Evolutionary conservation across 31 red algal species (phyloP), one percentile per base, ranked within the genome.

Genomic region (Endocladia muricata): DNA sequence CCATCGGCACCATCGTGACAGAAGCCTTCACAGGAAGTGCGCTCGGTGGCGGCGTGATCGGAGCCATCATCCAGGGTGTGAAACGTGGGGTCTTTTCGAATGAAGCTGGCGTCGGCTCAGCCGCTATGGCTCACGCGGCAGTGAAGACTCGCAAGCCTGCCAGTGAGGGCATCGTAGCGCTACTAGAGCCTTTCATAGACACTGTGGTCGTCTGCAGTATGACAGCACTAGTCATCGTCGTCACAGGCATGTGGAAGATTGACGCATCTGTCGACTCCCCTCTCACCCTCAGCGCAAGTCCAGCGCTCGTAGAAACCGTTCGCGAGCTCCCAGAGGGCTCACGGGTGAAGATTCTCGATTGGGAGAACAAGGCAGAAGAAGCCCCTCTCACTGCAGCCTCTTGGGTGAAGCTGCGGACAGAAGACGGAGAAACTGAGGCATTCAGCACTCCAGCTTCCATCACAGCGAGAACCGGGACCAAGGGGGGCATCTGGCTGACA

Each of bases 51-150:
- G 72, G 55, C 52, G 9, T 67, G 29, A 29, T 67, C 34, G 72
- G 58, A 67, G 57, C 30, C 8, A 13, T 76, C 9, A 13, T 76
- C 34, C n/a, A 19, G 30, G 72, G 72, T 15, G 21, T 76, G 58
- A 76, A 76, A 76, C 72, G 72, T 22, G 51, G n/a, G n/a, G n/a
- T 33, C 13, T 76, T 76, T 34, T 69, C 58, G 9, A 76, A 76
- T 57, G 72, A 76, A 41, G 72, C 72, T 9, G 72, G 72, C n/a
- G 15, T 28, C 15, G 72, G 72, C 11, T 69, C 58, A 6, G 72
- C 72, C 11, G 22, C 72, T 8, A 76, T 76, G 23, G 72, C 72
- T 17, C 72, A 76, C 57, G 11, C 72, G 13, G 72, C 72, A 21
- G 72, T 68, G 9, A 67, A 34, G n/a, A 76, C 72, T 11, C 9